Evolutionary conservation across 2,329 filamentous ascomycete genomes (phyloP).

Genomic region (Rhynchosporium agropyri): DNA sequence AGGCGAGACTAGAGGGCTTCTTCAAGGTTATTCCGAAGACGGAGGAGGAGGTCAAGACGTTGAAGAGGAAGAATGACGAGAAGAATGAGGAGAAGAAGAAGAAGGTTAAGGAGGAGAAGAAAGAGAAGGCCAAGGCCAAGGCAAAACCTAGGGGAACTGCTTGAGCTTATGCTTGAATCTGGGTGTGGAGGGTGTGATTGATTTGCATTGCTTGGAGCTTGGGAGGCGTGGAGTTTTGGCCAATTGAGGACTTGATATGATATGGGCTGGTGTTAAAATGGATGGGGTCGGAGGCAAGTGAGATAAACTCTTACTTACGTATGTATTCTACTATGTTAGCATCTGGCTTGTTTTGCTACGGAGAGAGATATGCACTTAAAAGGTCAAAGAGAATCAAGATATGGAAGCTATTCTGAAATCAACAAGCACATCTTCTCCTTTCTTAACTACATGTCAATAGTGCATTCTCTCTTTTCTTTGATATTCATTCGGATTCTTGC

Average conservation of each 20-base stretch:
- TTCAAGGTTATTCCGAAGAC: slow-evolving; percentile 93
- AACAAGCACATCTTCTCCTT: too few relatives aligned
- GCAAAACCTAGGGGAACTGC: slow-evolving; percentile 68
- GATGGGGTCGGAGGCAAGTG: neutral
- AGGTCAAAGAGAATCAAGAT: neutral
- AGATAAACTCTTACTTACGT: neutral
- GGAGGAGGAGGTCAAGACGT: slow-evolving; percentile 76
- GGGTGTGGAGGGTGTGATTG: neutral
- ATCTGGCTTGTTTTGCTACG: slow-evolving; percentile 2
- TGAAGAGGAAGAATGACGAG: slow-evolving; percentile 94
- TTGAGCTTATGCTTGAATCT: slow-evolving; percentile 20
- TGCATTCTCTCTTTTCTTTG: too few relatives aligned
- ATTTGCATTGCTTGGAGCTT: slow-evolving; percentile 24
- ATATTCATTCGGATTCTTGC: too few relatives aligned
- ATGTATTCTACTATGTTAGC: slow-evolving; percentile 1
- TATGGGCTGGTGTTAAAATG: neutral
- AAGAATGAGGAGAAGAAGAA: slow-evolving; percentile 93
- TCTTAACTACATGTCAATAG: neutral
- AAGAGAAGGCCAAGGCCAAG: slow-evolving; percentile 92
- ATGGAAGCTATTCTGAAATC: too few relatives aligned
- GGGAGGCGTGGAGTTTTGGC: slow-evolving; percentile 15
- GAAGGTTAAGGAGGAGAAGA: slow-evolving; percentile 90
- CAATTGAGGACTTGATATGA: neutral
- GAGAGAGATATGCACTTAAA: neutral
- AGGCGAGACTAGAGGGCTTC: slow-evolving; percentile 91